A percentile compares a stretch with the other conserved stretches of the same genome.
Conservation (phyloP, 768 basidiomycete genomes). For the Mycena epipterygia region DNA sequence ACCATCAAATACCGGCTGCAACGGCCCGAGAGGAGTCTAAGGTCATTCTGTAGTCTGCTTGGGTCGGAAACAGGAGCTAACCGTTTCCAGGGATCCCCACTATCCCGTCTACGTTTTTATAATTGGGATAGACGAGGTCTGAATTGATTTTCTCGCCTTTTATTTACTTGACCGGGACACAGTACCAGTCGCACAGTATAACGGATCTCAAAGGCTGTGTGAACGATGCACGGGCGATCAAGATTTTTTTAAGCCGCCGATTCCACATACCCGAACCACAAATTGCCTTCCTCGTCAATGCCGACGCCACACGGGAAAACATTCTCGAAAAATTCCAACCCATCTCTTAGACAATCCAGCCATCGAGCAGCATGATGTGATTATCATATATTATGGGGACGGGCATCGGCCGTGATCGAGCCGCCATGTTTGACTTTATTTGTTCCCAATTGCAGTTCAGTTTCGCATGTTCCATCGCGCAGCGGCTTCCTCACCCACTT, state of each 20-base stretch:
- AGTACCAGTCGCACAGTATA: conserved; percentile 25
- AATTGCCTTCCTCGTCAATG: conserved; percentile 17
- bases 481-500: too few relatives aligned
- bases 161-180: background rate
- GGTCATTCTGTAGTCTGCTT: background rate
- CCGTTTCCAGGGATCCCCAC: background rate
- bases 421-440: too few relatives aligned
- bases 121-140: conserved; percentile 28
- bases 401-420: too few relatives aligned
- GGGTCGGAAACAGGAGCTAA: background rate
- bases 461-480: too few relatives aligned
- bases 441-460: too few relatives aligned
- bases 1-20: conserved; percentile 23
- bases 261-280: conserved; percentile 32
- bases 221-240: conserved; percentile 26
- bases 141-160: background rate
- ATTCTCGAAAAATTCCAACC: conserved; percentile 18
- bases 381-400: too few relatives aligned
- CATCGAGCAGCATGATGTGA: conserved; percentile 20
- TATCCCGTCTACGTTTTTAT: conserved; percentile 27
- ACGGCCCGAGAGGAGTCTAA: background rate
- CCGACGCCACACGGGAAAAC: conserved; percentile 15
- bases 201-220: conserved; percentile 30
- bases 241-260: conserved; percentile 8
- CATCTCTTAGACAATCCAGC: conserved; percentile 22